Conservation (phyloP, 1,284 basidiomycete species). For the Pascua guehoae region DNA sequence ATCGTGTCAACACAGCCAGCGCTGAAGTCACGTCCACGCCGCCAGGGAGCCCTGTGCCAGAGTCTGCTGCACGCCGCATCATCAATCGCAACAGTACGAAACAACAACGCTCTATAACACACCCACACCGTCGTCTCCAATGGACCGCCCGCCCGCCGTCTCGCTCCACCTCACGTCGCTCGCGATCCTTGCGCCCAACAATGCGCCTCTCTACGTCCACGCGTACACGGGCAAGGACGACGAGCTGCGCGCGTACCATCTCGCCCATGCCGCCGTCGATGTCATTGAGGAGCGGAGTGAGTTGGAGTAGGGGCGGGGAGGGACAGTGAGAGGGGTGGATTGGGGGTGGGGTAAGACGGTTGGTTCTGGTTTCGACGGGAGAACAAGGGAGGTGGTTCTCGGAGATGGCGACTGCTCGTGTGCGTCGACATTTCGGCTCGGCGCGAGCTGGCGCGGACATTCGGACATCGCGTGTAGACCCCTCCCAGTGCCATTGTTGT, state of each 20-base stretch:
- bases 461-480: too few relatives aligned
- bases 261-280: slow-evolving; percentile 48
- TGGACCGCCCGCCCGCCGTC: slow-evolving; percentile 33
- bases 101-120: not conserved
- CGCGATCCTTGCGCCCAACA: slow-evolving; percentile 43
- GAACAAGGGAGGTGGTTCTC: too few relatives aligned
- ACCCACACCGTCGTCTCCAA: too few relatives aligned
- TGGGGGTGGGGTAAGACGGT: not conserved
- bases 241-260: slow-evolving; percentile 46
- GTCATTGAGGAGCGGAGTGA: slow-evolving; percentile 49
- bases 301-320: too few relatives aligned
- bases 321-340: slow-evolving; percentile 34
- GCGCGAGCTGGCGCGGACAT: too few relatives aligned
- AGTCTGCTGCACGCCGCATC: not conserved
- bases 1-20: not conserved
- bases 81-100: not conserved
- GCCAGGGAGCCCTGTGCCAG: not conserved
- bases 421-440: too few relatives aligned
- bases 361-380: too few relatives aligned
- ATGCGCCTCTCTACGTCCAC: slow-evolving; percentile 47
- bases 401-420: too few relatives aligned
- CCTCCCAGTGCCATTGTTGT: too few relatives aligned
- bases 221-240: slow-evolving; percentile 44
- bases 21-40: not conserved
- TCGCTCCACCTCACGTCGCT: slow-evolving; percentile 46